Conservation (phyloP, 352 stramenopile species). For the Lagenidium giganteum region DNA sequence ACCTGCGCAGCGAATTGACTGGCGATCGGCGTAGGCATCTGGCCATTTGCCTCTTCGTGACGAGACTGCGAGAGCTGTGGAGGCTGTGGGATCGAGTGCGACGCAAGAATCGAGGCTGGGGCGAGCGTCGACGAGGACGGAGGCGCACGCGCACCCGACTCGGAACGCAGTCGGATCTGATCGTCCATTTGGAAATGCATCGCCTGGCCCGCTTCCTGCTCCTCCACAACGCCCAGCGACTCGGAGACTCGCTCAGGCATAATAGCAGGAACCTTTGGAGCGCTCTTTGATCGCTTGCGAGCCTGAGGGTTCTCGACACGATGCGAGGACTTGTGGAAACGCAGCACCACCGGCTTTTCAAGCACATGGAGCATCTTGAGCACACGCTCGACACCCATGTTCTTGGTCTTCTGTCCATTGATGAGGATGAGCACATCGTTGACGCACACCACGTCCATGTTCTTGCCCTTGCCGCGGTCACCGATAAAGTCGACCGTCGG, state of each 20-base stretch:
- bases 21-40: background rate
- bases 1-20: slow-evolving; percentile 4
- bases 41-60: too few species aligned
- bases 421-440: slow-evolving; percentile 82
- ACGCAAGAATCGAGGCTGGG: background rate
- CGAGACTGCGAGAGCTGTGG: too few species aligned
- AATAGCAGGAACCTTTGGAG: slow-evolving; percentile 5
- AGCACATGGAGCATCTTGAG: slow-evolving; percentile 70
- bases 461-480: slow-evolving; percentile 44
- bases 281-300: slow-evolving; percentile 4
- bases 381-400: slow-evolving; percentile 67
- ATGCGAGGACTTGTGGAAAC: slow-evolving; percentile 75
- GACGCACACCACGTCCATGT: slow-evolving; percentile 70
- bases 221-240: background rate
- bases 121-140: slow-evolving; percentile 4
- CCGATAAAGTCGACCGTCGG: slow-evolving; percentile 70
- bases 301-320: slow-evolving; percentile 34
- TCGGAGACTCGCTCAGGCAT: background rate
- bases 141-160: background rate
- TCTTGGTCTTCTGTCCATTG: slow-evolving; percentile 76
- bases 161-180: slow-evolving; percentile 20
- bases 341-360: slow-evolving; percentile 69
- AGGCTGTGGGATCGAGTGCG: background rate
- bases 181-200: slow-evolving; percentile 4
- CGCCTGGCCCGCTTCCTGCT: background rate